Evolutionary conservation across 768 basidiomycete genomes (phyloP).

Genomic region (Floccularia luteovirens): DNA sequence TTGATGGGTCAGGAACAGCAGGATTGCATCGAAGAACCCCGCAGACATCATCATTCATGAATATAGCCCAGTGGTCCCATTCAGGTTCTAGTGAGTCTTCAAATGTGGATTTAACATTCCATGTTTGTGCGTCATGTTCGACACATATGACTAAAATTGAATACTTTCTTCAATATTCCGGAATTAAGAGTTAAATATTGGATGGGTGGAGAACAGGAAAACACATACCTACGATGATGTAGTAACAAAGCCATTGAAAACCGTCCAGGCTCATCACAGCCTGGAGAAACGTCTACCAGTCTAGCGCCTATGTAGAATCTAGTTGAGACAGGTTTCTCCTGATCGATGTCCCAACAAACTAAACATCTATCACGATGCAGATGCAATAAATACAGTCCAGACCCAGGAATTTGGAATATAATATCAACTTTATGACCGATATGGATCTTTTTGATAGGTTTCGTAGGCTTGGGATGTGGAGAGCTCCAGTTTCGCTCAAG

Average conservation of each 20-base stretch:
- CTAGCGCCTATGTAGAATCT: not conserved
- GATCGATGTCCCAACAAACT: conserved; percentile 2
- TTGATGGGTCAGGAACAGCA: not conserved
- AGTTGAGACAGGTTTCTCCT: not conserved
- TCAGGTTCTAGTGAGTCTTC: conserved; percentile 3
- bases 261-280: conserved; percentile 12
- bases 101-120: conserved; percentile 6
- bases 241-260: conserved; percentile 17
- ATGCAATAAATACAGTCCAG: conserved; percentile 1
- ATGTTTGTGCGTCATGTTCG: conserved; percentile 6
- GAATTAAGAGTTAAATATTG: no score
- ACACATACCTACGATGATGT: not conserved
- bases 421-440: not conserved
- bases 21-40: conserved; percentile 13
- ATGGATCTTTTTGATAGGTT: not conserved
- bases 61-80: conserved; percentile 15
- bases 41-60: conserved; percentile 17
- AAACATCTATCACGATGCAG: not conserved
- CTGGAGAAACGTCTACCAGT: conserved; percentile 18
- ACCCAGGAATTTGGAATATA: conserved; percentile 4
- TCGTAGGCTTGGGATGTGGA: not conserved
- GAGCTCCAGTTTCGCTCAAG: not conserved
- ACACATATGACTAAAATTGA: conserved; percentile 9
- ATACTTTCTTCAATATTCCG: not conserved
- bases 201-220: not conserved